Conservation (phyloP, 768 basidiomycete genomes). For the Suillus plorans region DNA sequence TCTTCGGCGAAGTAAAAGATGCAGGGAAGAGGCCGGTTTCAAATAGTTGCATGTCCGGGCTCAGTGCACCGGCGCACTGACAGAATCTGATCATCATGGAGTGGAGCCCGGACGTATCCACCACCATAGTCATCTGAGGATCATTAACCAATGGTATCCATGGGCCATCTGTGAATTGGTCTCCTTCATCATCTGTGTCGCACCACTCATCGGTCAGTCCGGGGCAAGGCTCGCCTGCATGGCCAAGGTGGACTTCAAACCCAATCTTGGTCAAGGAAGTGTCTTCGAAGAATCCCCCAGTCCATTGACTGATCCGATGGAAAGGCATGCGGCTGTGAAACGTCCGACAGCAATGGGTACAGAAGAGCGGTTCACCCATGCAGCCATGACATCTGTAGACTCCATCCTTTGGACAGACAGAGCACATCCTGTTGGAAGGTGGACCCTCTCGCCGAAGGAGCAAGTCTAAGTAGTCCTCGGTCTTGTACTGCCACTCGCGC, state of each 20-base stretch:
- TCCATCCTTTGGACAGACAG: neutral
- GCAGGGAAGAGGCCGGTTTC: neutral
- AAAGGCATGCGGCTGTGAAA: conserved; percentile 6
- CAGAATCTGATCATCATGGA: neutral
- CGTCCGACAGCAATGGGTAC: neutral
- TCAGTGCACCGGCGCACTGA: neutral
- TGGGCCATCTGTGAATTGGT: neutral
- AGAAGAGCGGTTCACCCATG: neutral
- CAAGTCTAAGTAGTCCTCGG: neutral
- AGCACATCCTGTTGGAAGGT: neutral
- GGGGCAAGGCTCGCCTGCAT: conserved; percentile 18
- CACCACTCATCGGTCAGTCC: neutral
- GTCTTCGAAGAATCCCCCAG: neutral
- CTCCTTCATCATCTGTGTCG: neutral
- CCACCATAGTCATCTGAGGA: neutral
- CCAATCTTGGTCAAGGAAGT: neutral
- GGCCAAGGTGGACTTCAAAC: neutral
- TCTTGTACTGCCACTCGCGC: conserved; percentile 1
- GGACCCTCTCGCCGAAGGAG: neutral
- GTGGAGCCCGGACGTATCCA: neutral
- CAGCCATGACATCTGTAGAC: conserved; percentile 2
- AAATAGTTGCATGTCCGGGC: neutral
- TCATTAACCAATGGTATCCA: neutral
- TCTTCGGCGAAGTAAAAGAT: neutral
- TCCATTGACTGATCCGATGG: neutral